Evolutionary conservation across 805 yeast genomes (phyloP), one percentile per base, ranked within the genome.

Genomic region (Ogataea parapolymorpha): DNA sequence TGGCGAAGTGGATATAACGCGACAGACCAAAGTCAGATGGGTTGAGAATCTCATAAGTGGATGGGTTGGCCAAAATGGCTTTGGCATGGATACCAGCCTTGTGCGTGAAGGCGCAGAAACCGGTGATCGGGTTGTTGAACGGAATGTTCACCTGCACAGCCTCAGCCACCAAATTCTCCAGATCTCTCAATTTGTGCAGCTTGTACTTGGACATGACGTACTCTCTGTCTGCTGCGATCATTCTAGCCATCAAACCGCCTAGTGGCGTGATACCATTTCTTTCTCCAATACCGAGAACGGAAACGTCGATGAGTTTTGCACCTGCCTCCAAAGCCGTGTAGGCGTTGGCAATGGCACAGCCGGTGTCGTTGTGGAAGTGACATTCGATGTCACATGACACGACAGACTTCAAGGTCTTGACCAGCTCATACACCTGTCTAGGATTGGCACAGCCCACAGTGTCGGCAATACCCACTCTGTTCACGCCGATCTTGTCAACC

Each of bases 361-460:
- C 82, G 20, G 82, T 76, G 60, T 76, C 82, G 56, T 76, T 74
- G 64, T 76, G 82, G 72, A 76, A 76, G 61, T 76, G 82, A 45
- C 78, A 71, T 61, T 76, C 82, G 41, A 76, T 76, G 49, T 76
- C 81, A 66, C 82, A 76, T 9, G 69, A 65, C 33, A 76, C 80
- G 17, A 76, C 79, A 0, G 78, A 70, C 58, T 71, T 75, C 54
- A 76, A 67, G 14, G 81, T 75, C 62, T 74, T 72, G 47, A 76
- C 78, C 55, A 76, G 68, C 58, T 76, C 80, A 55, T 74, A 76
- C 31, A 76, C 81, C 58, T 76, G 82, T 68, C 81, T 71, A 49
- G 80, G 80, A 61, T 76, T 75, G 39, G 81, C 82, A 58, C 82
- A 75, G 42, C 82, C 82, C 44, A 76, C 80, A 33, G 82, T 76